Evolutionary conservation across 768 basidiomycete species (phyloP), one percentile per base, ranked within the genome.

Genomic region (Porpolomopsis calyptriformis): DNA sequence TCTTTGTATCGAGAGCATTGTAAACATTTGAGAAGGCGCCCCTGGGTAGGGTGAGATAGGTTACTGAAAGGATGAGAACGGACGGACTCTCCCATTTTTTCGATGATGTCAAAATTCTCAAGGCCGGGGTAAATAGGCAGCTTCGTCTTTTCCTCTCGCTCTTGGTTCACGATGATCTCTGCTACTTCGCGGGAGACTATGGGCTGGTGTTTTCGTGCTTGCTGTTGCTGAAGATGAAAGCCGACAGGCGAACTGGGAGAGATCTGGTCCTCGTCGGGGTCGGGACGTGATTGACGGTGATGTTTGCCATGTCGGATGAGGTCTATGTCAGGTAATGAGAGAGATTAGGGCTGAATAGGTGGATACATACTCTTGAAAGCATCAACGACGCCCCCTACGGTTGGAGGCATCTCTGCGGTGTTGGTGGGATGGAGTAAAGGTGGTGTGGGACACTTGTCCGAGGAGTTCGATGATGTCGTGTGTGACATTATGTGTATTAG

Each of bases 1-100:
- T 82, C 29, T 71, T 67, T 40, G 77, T 71, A 60, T 97, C 86
- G 45, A 84, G 55, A 11, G 91, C 94, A 60, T 87, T 88, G 74
- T 94, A 99, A 7, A 99, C 94, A 59, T 96, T 90, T n/a, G 93
- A 97, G 62, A 99, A 99, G 35, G 94, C 94, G 49, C 94, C 94
- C 56, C 82, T 88, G 56, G 22, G 40, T 18, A 36, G 49, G 27
- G 26, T 14, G 26, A 23, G 57, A 25, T 49, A 62, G 33, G 56
- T 61, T 43, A 48, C 45, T 49, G 48, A 26, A 27, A 49, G 5
- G 40, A 49, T 46, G 46, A 27, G 47, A 43, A 46, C 40, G 44
- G 29, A 82, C 89, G 63, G 51, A 92, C 89, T 92, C 89, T 71
- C 89, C 90, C 89, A 91, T 92, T 73, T 89, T 90, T 44, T 83